These are phyloP conservation scores for Rhodotorula sp. DNA, from an alignment of 1,284 basidiomycete species.

Conservation along the genomic window DNA sequence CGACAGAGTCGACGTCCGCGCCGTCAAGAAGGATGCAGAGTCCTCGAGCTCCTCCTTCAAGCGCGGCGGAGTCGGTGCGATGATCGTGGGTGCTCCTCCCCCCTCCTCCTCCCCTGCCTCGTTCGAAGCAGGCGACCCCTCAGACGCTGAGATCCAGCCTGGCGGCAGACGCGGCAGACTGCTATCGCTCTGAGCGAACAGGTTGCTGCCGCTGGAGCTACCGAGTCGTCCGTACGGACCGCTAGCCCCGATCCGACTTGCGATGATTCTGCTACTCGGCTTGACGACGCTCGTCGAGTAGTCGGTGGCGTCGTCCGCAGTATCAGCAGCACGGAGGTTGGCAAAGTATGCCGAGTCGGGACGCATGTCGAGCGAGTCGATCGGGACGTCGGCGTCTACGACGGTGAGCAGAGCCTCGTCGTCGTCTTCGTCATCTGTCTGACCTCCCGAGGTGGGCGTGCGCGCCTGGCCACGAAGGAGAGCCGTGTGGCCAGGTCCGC, in stretches of 20 bases:
- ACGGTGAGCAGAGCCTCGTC: conserved; percentile 44
- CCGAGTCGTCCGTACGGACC: conserved; percentile 28
- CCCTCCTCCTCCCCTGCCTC: conserved; percentile 3
- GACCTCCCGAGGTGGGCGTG: not conserved
- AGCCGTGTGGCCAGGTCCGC: too few species aligned
- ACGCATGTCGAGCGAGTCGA: conserved; percentile 49
- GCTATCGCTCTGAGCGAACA: not conserved
- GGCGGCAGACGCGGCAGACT: conserved; percentile 36
- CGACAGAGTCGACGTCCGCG: conserved; percentile 20
- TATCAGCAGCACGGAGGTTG: not conserved
- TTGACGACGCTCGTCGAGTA: conserved; percentile 36
- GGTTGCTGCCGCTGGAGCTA: conserved; percentile 1
- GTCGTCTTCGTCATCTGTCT: conserved; percentile 54
- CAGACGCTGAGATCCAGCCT: conserved; percentile 30
- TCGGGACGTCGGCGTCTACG: conserved; percentile 59
- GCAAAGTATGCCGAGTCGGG: conserved; percentile 2
- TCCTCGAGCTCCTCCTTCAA: not conserved
- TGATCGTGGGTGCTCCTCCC: conserved; percentile 19
- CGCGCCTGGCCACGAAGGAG: not conserved
- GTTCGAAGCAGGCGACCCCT: not conserved
- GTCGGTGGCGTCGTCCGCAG: not conserved
- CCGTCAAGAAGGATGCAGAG: conserved; percentile 21
- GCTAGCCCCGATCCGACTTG: not conserved
- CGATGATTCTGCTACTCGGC: conserved; percentile 24
- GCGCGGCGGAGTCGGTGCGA: conserved; percentile 2